Percentiles rank a stretch among this genome's conserved stretches.
Evolutionary conservation across 768 basidiomycete species (phyloP).

Genomic region (Thelephora aurantiotincta): DNA sequence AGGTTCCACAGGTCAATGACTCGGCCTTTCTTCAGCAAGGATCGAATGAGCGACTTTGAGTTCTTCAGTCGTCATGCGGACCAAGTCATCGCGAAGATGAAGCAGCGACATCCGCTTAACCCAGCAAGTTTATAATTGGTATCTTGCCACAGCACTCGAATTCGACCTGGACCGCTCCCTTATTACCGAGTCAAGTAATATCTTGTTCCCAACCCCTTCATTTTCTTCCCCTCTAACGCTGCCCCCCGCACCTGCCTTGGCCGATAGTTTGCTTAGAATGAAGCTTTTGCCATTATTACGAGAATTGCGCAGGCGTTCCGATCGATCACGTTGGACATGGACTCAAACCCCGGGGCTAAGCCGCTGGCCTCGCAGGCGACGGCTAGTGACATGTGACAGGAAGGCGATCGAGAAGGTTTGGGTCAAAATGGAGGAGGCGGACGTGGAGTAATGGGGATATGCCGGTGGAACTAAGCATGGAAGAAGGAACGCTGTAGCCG

Average conservation of each 20-base stretch:
- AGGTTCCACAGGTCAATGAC: slow-evolving; percentile 55
- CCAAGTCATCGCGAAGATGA: slow-evolving; percentile 25
- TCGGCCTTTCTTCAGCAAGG: slow-evolving; percentile 49
- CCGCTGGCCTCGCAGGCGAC: slow-evolving; percentile 20
- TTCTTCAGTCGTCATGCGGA: slow-evolving; percentile 44
- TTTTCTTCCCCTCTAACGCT: slow-evolving; percentile 57
- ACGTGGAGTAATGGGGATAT: neutral
- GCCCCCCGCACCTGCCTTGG: slow-evolving; percentile 54
- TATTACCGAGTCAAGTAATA: slow-evolving; percentile 37
- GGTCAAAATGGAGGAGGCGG: slow-evolving; percentile 7
- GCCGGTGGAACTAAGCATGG: neutral
- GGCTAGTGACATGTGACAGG: slow-evolving; percentile 18
- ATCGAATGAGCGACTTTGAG: slow-evolving; percentile 45
- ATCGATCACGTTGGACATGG: slow-evolving; percentile 23
- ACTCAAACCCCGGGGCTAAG: slow-evolving; percentile 19
- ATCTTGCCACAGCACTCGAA: slow-evolving; percentile 16
- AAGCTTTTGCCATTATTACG: slow-evolving; percentile 38
- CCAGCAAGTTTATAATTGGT: neutral
- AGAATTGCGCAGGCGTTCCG: slow-evolving; percentile 37
- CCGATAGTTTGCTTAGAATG: slow-evolving; percentile 44
- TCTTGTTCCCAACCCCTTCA: slow-evolving; percentile 45
- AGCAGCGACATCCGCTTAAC: too few relatives aligned
- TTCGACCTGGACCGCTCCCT: slow-evolving; percentile 59
- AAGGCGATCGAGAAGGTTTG: slow-evolving; percentile 27
- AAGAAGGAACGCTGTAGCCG: neutral